Base-by-base conservation (phyloP, 352 stramenopile species). In the Phytopythium sindhum region DNA sequence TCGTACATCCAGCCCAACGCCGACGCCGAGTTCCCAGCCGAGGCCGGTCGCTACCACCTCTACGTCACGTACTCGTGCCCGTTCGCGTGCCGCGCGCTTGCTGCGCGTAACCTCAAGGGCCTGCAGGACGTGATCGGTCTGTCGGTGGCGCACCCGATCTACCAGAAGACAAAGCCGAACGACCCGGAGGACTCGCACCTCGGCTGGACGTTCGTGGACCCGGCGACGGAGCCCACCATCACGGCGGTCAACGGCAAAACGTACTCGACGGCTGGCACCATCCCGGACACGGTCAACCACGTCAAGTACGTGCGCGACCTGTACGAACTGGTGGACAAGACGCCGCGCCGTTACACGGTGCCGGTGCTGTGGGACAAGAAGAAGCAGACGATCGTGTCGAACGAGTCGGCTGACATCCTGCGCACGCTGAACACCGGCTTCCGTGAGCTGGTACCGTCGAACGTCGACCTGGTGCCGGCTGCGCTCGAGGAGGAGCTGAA, bases 51-150 rank as follows among this genome's bases (percentile, higher is more conserved):
- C 28, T 89, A 99, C 72, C 94, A 98, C 74, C 72, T 99, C 29
- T 98, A 98, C 75, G 77, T 98, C 5, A 83, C 88, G 12, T 86
- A 91, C 58, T 92, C 93, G 35, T 99, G 96, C 73, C 96, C 97
- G 29, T 88, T 80, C 33, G 78, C 77, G 2, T 78, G 75, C 42
- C 74, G 77, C 23, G 81, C 77, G 14, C 64, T 97, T 1, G 74
- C 90, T 2, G 81, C 94, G 10, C 78, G 86, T 55, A 76, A 89
- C 12, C 69, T 99, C 29, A 98, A 98, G 69, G 93, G 93, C 0
- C 76, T 99, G 8, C 69, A 98, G 58, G 81, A 98, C 68, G 69
- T 88, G 42, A 89, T 99, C 67, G 78, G 70, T 0, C 54, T 98
- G 11, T 94, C 90, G 8, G 78, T 98, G 57, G 89, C 95, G 2